A percentile compares a stretch with the other conserved stretches of the same genome.
phyloP scores from a whole-genome alignment of 768 basidiomycete genomes.

The Collybia sp. region DNA sequence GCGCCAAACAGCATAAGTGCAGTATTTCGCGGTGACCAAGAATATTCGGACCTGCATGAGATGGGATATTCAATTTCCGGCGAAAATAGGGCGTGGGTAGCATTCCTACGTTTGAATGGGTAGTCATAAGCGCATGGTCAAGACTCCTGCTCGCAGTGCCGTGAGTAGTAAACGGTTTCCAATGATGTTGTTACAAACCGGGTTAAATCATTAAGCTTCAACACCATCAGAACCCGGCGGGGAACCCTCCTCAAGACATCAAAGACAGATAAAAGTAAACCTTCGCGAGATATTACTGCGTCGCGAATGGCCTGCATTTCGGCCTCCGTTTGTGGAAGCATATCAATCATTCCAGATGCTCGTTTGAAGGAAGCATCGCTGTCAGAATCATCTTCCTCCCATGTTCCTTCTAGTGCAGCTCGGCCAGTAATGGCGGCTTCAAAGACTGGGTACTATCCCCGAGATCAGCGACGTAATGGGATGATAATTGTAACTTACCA shows the following conservation, averaged over 20 bases:
- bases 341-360: slow-evolving; percentile 75
- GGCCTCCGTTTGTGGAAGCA: slow-evolving; percentile 63
- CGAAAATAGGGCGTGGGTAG: neutral
- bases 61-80: neutral
- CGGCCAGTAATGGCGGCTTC: slow-evolving; percentile 94
- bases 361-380: slow-evolving; percentile 42
- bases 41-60: slow-evolving; percentile 72
- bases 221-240: slow-evolving; percentile 74
- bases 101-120: slow-evolving; percentile 63
- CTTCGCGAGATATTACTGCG: slow-evolving; percentile 80
- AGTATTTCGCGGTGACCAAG: slow-evolving; percentile 87
- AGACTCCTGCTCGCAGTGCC: slow-evolving; percentile 47
- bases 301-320: slow-evolving; percentile 81
- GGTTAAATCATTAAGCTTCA: slow-evolving; percentile 85
- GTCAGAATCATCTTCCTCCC: slow-evolving; percentile 34
- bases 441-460: slow-evolving; percentile 82
- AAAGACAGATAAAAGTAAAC: slow-evolving; percentile 80
- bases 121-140: slow-evolving; percentile 84
- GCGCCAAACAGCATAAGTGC: slow-evolving; percentile 73
- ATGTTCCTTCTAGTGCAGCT: slow-evolving; percentile 64
- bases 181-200: slow-evolving; percentile 32
- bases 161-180: too few species aligned
- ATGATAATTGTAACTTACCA: slow-evolving; percentile 45
- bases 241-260: slow-evolving; percentile 86
- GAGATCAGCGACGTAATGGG: neutral